Percentiles rank a stretch among this genome's conserved stretches.
Evolutionary conservation across 2,329 filamentous ascomycete species (phyloP).

Genomic region (Trichoderma koningiopsis): DNA sequence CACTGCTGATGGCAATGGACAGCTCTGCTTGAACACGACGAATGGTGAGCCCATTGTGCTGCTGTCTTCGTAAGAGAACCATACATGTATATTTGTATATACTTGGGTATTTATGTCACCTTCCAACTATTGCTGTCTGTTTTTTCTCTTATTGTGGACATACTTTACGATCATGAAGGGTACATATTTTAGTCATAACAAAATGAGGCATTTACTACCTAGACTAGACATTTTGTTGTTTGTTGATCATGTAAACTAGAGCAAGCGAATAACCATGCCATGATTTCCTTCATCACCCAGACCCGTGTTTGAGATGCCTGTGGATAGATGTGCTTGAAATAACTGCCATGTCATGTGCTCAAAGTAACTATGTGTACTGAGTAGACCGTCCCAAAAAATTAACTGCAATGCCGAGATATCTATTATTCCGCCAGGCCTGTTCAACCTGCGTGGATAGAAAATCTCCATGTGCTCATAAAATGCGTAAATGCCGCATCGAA

Average conservation of each 20-base stretch:
- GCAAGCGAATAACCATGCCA: not conserved
- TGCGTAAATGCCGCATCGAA: not conserved
- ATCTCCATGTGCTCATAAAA: not conserved
- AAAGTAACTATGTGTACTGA: not conserved
- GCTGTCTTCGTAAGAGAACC: constrained; percentile 24
- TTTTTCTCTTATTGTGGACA: not conserved
- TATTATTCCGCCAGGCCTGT: not conserved
- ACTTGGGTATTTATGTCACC: too few species aligned
- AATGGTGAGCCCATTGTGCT: constrained; percentile 49
- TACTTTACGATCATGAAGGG: not conserved
- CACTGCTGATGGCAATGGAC: constrained; percentile 43
- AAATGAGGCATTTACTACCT: not conserved
- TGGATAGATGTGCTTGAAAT: not conserved
- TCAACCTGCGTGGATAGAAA: not conserved
- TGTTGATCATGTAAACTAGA: not conserved
- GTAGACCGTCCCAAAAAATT: not conserved
- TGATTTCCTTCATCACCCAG: not conserved
- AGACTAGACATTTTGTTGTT: not conserved
- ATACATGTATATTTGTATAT: too few species aligned
- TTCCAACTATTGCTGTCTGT: too few species aligned
- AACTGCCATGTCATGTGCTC: not conserved
- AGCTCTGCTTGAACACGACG: constrained; percentile 45
- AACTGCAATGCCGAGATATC: not conserved
- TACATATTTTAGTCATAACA: not conserved
- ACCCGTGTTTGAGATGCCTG: not conserved